Percentiles rank a stretch among this genome's conserved stretches.
Conservation (phyloP, 169 alveolate species). For the Eimeria necatrix region DNA sequence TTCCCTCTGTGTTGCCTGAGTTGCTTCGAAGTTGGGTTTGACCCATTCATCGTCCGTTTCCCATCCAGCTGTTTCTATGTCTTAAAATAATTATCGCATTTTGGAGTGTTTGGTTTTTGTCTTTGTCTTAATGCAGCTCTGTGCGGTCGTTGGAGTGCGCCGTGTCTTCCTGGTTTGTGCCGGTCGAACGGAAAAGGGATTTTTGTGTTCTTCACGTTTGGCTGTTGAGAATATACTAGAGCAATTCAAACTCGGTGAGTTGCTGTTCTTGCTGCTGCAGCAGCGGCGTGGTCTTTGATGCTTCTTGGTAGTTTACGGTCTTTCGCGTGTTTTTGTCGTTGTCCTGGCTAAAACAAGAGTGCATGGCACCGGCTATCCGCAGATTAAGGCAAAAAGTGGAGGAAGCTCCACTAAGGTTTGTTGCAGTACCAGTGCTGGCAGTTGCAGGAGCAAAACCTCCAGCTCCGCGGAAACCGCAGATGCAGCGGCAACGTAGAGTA, state of each 20-base stretch:
- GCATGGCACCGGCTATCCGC: too few species aligned
- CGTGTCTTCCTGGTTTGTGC: slow-evolving; percentile 63
- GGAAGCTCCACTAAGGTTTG: too few species aligned
- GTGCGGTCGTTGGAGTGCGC: slow-evolving; percentile 66
- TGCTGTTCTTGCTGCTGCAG: neutral
- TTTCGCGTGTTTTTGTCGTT: too few species aligned
- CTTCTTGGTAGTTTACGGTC: too few species aligned
- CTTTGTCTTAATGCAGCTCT: slow-evolving; percentile 20
- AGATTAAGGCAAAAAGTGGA: too few species aligned
- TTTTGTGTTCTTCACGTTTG: slow-evolving; percentile 61
- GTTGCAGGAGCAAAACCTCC: neutral
- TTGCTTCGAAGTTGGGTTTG: neutral
- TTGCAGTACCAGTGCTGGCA: neutral
- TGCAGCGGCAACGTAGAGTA: too few species aligned
- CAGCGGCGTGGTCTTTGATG: neutral
- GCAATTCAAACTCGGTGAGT: slow-evolving; percentile 65
- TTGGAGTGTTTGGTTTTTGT: neutral
- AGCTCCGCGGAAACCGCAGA: too few species aligned
- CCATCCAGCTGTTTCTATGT: neutral
- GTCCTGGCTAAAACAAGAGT: too few species aligned
- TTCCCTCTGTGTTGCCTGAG: neutral
- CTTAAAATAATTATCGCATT: neutral
- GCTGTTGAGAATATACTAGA: slow-evolving; percentile 56
- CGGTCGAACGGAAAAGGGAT: slow-evolving; percentile 68
- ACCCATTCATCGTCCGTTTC: neutral